Evolutionary conservation across 441 rosid species (phyloP).

Genomic region (Capsella rubella): DNA sequence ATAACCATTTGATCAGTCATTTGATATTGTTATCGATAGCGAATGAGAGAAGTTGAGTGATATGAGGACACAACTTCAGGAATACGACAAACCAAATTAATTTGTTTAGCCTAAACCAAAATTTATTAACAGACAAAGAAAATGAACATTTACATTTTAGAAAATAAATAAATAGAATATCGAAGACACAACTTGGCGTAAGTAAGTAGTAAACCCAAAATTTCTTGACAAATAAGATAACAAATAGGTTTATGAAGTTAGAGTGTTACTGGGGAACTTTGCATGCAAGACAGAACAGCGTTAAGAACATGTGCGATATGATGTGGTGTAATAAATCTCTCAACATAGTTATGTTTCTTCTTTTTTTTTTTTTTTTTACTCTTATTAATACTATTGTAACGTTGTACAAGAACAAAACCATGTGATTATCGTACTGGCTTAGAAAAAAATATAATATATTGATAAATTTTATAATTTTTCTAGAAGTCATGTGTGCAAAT

Average conservation of each 20-base stretch:
- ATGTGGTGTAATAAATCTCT: neutral
- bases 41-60: neutral
- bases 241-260: neutral
- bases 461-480: too few relatives aligned
- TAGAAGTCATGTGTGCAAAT: neutral
- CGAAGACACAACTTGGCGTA: neutral
- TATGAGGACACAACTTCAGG: neutral
- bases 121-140: too few relatives aligned
- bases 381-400: neutral
- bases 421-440: neutral
- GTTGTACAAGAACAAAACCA: slow-evolving; percentile 6
- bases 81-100: neutral
- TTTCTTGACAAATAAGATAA: neutral
- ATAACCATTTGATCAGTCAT: neutral
- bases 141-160: neutral
- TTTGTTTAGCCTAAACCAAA: neutral
- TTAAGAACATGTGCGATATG: neutral
- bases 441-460: neutral
- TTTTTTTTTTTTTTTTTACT: neutral
- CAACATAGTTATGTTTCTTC: neutral
- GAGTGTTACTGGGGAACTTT: slow-evolving; percentile 9
- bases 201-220: neutral
- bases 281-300: slow-evolving; percentile 1
- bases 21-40: neutral
- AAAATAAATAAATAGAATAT: neutral